These are phyloP conservation scores for Fraxinus excelsior DNA, from an alignment of 257 asterid species.

Conservation along the genomic window DNA sequence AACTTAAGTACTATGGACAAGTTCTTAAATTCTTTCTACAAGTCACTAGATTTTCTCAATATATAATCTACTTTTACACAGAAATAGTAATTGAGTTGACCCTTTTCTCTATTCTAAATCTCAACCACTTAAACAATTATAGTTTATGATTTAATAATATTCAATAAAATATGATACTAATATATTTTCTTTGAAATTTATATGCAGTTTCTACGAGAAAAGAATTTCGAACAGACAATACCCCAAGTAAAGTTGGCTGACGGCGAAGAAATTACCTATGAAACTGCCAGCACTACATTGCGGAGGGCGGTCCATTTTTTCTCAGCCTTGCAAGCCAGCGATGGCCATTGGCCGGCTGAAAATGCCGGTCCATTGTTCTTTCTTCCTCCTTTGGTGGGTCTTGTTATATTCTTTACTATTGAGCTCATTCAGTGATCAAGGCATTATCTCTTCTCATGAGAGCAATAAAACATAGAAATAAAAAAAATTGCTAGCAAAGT, in stretches of 20 bases:
- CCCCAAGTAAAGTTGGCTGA: conserved; percentile 71
- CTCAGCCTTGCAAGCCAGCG: conserved; percentile 79
- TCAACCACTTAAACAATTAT: neutral
- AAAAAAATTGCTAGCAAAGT: too few relatives aligned
- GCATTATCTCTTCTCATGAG: neutral
- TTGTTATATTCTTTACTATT: neutral
- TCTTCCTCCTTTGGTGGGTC: conserved; percentile 75
- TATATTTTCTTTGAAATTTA: neutral
- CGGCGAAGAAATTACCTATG: conserved; percentile 64
- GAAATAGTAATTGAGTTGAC: too few relatives aligned
- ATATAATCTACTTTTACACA: too few relatives aligned
- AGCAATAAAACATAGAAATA: too few relatives aligned
- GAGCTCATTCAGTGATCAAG: neutral
- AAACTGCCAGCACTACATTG: conserved; percentile 54
- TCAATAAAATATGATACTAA: too few relatives aligned
- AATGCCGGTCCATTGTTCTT: conserved; percentile 82
- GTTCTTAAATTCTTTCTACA: too few relatives aligned
- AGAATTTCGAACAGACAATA: conserved; percentile 65
- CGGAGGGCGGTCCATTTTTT: conserved; percentile 68
- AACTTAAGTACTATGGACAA: neutral
- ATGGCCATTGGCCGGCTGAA: conserved; percentile 95
- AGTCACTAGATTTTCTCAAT: too few relatives aligned
- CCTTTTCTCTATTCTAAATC: too few relatives aligned
- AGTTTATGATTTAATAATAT: too few relatives aligned
- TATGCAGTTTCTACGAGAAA: conserved; percentile 65